A percentile compares a stretch with the other conserved stretches of the same genome.
These are phyloP conservation scores for Eragrostis nindensis DNA, from an alignment of 176 grass and related monocot genomes.

Conservation along the genomic window DNA sequence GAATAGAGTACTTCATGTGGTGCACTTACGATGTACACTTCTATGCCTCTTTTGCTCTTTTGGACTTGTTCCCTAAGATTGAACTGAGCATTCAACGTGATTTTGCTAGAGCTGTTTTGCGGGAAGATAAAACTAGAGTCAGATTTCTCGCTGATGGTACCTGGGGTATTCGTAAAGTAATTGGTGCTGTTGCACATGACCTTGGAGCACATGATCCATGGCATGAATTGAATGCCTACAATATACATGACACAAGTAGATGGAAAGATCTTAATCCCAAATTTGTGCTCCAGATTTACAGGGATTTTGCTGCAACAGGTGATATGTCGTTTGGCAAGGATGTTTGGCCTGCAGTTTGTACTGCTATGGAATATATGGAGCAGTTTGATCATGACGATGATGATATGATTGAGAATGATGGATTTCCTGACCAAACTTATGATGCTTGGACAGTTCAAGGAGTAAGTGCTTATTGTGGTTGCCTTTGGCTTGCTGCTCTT, in stretches of 20 bases:
- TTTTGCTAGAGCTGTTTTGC: conserved; percentile 87
- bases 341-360: conserved; percentile 90
- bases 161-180: conserved; percentile 86
- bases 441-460: conserved; percentile 95
- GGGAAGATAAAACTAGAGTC: conserved; percentile 83
- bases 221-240: conserved; percentile 99
- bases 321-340: conserved; percentile 82
- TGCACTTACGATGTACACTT: conserved; percentile 97
- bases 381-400: conserved; percentile 91
- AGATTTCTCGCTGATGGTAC: conserved; percentile 90
- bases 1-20: conserved; percentile 98
- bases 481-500: conserved; percentile 92
- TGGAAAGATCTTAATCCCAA: conserved; percentile 99
- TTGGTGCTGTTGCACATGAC: conserved; percentile 95
- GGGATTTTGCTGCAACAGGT: conserved; percentile 88
- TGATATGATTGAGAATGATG: conserved; percentile 90
- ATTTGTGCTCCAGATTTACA: conserved; percentile 91
- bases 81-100: conserved; percentile 92
- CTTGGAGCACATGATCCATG: conserved; percentile 94
- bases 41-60: conserved; percentile 94
- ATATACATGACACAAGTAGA: conserved; percentile 97
- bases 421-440: conserved; percentile 98
- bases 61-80: conserved; percentile 94
- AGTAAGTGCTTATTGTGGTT: conserved; percentile 89
- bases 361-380: conserved; percentile 95